Evolutionary conservation across 2,329 filamentous ascomycete species (phyloP), one percentile per base, ranked within the genome.

Genomic region (Xylaria sp.): DNA sequence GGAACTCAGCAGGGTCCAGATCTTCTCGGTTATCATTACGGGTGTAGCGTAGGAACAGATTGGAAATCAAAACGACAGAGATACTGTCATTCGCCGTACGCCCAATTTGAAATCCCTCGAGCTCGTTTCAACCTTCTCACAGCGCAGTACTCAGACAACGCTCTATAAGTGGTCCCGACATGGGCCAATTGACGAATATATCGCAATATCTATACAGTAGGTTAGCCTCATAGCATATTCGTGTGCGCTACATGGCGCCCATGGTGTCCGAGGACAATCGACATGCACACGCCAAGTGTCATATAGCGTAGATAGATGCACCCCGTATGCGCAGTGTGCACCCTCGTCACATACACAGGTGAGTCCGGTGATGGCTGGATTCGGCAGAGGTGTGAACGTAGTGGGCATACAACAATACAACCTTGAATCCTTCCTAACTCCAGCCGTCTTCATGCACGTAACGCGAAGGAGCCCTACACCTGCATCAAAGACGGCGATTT

Each of bases 21-120:
- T 63, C 56, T n/a, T 64, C 50, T 67, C 62, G 62, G 59, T 56
- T 65, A 67, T 56, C 62, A 67, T 61, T 60, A 45, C 43, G 40
- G 47, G 43, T 33, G 57, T 15, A 58, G 43, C 23, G 57, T 15
- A 58, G 54, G 53, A 50, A 57, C 50, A n/a, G 52, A 42, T 52
- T 58, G 46, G 49, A 59, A 53, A 9, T 58, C 35, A n/a, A 49
- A 50, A 55, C 15, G 37, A 35, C 17, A 25, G 33, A 37, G 21
- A 54, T 8, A 51, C 17, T 31, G 28, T 31, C 5, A 52, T 35
- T 50, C 19, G 51, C 17, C 38, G 15, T n/a, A 40, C 28, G 17
- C 14, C 40, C 9, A 63, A 55, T 63, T 59, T 59, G 47, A 57
- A 57, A 57, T 57, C n/a, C 31, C n/a, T 12, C 12, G 21, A 15